These are phyloP conservation scores for Boletus sp. DNA, from an alignment of 768 basidiomycete species.

Conservation along the genomic window DNA sequence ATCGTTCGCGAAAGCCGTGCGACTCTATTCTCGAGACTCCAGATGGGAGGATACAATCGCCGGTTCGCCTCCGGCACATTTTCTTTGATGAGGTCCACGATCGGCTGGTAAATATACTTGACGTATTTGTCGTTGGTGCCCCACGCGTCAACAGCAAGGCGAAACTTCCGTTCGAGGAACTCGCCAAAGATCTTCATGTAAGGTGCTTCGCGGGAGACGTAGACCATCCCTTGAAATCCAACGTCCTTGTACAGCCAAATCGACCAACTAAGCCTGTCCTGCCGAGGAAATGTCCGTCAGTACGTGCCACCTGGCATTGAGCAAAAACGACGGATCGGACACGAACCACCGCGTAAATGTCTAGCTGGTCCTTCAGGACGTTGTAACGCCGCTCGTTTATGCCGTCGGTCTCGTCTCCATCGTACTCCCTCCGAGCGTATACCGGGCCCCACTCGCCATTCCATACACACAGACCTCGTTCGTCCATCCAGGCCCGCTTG, in stretches of 20 bases:
- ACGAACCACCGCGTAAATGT: conserved; percentile 58
- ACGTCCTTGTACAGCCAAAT: not conserved
- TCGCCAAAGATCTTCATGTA: conserved; percentile 40
- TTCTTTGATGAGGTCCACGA: conserved; percentile 19
- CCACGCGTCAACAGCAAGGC: conserved; percentile 40
- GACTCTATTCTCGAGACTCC: conserved; percentile 30
- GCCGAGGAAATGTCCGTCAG: not conserved
- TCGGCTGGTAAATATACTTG: conserved; percentile 19
- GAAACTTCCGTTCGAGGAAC: conserved; percentile 40
- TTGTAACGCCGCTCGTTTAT: conserved; percentile 63
- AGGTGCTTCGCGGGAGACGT: conserved; percentile 36
- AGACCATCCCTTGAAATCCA: conserved; percentile 36
- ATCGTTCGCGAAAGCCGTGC: conserved; percentile 32
- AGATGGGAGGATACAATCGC: conserved; percentile 35
- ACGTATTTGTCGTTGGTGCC: conserved; percentile 35
- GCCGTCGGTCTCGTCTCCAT: conserved; percentile 53
- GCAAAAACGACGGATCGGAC: no score
- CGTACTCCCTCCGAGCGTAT: conserved; percentile 38
- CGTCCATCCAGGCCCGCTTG: conserved; percentile 41
- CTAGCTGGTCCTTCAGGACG: conserved; percentile 68
- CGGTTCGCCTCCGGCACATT: conserved; percentile 27
- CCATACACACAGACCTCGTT: conserved; percentile 28
- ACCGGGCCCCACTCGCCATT: conserved; percentile 47
- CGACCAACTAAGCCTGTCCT: no score
- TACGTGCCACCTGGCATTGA: no score